Base-by-base conservation (phyloP, 257 asterid species). In the Marsdenia floribunda region DNA sequence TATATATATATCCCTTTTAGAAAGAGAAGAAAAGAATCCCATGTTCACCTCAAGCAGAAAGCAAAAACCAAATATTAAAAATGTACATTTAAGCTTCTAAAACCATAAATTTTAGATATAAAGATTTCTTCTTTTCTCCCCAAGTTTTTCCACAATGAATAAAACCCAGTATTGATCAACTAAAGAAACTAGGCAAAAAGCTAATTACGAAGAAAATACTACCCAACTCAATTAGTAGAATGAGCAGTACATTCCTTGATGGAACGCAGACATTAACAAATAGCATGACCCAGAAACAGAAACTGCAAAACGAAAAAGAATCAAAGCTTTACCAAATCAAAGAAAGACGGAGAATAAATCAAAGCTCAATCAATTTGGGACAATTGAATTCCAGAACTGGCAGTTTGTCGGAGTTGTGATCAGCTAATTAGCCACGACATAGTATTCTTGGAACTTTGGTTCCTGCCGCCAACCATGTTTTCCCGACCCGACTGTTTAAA, bases 251-350 rank as follows among this genome's bases (percentile, higher is more conserved):
- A 61, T 29, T 61, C 68, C 44, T 26, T 14, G 44, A 61, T 14
- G 8, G 9, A 61, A 33, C 16, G 68, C 66, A 12, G 29, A 58
- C 16, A 58, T 22, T 58, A 55, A 3, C 29, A 24, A 60, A 60
- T 10, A 24, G 67, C 38, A 13, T 2, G 11, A 14, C 13, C 19
- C 67, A 13, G 40, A 26, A 29, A n/a, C 18, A 61, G 35, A 54
- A 19, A 61, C 14, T 29, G 68, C 8, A 29, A 29, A 53, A 12
- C 0, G 68, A 13, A 61, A 26, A 19, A 1, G 67, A 60, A 61
- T 14, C 44, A 61, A 29, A 29, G 68, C 68, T 61, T 29, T 61
- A 61, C 68, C 68, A 29, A 24, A 61, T 61, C 44, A 61, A 61
- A 3, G 44, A 29, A 29, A 61, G 18, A 14, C 42, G 11, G 6